phyloP scores from a whole-genome alignment of 2,329 filamentous ascomycete genomes.

The Monosporascus sp. region DNA sequence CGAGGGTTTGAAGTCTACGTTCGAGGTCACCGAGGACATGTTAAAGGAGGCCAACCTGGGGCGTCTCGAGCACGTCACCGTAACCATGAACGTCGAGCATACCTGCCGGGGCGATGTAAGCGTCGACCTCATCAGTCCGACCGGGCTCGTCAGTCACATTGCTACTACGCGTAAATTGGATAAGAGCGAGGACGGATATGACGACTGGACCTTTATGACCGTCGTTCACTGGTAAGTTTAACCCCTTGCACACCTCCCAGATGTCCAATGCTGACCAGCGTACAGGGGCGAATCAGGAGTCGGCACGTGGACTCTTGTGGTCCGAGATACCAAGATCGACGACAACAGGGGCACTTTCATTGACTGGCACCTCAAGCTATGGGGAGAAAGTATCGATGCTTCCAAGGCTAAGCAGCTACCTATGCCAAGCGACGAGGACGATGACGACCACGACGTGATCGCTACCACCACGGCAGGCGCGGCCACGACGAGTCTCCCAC shows the following conservation, averaged over 20 bases:
- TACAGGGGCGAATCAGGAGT: conserved; percentile 78
- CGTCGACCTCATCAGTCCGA: conserved; percentile 83
- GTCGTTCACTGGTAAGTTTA: conserved; percentile 81
- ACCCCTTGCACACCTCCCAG: background rate
- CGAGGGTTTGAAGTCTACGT: conserved; percentile 71
- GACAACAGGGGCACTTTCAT: conserved; percentile 71
- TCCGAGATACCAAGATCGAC: conserved; percentile 81
- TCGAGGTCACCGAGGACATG: conserved; percentile 78
- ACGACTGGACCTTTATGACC: conserved; percentile 98
- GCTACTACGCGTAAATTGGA: conserved; percentile 71
- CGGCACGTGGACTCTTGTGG: conserved; percentile 85
- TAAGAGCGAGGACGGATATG: conserved; percentile 63
- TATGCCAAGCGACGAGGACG: conserved; percentile 76
- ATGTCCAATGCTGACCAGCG: conserved; percentile 24
- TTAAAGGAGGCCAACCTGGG: conserved; percentile 77
- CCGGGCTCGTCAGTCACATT: conserved; percentile 77
- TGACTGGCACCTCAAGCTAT: conserved; percentile 92
- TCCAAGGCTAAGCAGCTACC: conserved; percentile 70
- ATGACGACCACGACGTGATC: conserved; percentile 71
- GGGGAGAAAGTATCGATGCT: conserved; percentile 81
- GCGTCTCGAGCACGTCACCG: conserved; percentile 86
- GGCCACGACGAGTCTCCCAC: conserved; percentile 57
- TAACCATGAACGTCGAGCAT: conserved; percentile 96
- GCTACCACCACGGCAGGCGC: conserved; percentile 56
- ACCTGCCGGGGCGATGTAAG: conserved; percentile 84